Evolutionary conservation across 2,329 filamentous ascomycete species (phyloP).

Genomic region (Calonectria ilicicola): DNA sequence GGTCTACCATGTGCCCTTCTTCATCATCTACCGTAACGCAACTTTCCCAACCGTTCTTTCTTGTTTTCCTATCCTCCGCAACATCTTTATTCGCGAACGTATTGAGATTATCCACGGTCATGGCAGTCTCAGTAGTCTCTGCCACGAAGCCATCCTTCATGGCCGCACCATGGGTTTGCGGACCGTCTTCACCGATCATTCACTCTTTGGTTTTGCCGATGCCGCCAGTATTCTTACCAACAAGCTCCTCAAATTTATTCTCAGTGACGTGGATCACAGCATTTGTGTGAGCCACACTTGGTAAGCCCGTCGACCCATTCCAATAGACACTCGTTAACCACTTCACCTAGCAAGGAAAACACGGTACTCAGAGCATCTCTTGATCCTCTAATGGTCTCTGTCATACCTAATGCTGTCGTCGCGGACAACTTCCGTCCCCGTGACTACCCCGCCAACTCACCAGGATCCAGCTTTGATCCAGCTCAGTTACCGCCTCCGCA

Average conservation of each 20-base stretch:
- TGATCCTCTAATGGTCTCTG: slow-evolving; percentile 96
- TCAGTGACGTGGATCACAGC: slow-evolving; percentile 98
- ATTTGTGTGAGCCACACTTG: slow-evolving; percentile 99
- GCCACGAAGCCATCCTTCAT: slow-evolving; percentile 94
- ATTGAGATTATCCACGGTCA: slow-evolving; percentile 99
- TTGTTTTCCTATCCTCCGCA: slow-evolving; percentile 97
- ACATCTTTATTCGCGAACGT: slow-evolving; percentile 92
- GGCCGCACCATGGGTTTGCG: slow-evolving; percentile 95
- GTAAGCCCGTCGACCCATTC: slow-evolving; percentile 58
- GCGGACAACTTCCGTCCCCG: slow-evolving; percentile 92
- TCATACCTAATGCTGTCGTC: slow-evolving; percentile 97
- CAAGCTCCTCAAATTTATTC: slow-evolving; percentile 93
- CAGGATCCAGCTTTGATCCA: slow-evolving; percentile 50
- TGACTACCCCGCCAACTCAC: slow-evolving; percentile 52
- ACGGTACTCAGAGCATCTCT: slow-evolving; percentile 94
- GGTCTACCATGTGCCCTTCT: slow-evolving; percentile 96
- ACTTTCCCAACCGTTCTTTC: slow-evolving; percentile 98
- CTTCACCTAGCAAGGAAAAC: slow-evolving; percentile 84
- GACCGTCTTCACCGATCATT: slow-evolving; percentile 98
- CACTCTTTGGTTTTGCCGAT: slow-evolving; percentile 96
- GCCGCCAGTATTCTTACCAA: slow-evolving; percentile 96
- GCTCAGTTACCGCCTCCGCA: slow-evolving; percentile 65
- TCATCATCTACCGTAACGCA: slow-evolving; percentile 93
- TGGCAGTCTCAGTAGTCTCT: slow-evolving; percentile 90
- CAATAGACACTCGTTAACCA: slow-evolving; percentile 29